Evolutionary conservation across 306 rosid species (phyloP).

Genomic region (Purshia tridentata): DNA sequence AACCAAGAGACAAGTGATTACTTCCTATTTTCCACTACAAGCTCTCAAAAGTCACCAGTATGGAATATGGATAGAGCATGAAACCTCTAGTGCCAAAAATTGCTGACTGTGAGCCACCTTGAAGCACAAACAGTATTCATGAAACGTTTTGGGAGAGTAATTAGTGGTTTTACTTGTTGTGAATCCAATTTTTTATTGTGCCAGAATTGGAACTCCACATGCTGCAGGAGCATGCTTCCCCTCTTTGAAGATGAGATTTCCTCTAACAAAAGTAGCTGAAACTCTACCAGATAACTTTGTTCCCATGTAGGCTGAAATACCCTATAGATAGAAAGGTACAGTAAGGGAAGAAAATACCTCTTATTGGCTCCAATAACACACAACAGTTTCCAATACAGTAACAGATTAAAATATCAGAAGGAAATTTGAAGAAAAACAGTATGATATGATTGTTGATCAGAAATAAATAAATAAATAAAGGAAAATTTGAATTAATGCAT

Average conservation of each 20-base stretch:
- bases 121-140: background rate
- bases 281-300: constrained; percentile 67
- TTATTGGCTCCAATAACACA: background rate
- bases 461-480: background rate
- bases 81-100: background rate
- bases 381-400: background rate
- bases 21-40: no score
- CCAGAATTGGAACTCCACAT: constrained; percentile 76
- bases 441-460: background rate
- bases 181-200: constrained; percentile 28
- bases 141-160: background rate
- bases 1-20: no score
- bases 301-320: constrained; percentile 89
- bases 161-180: no score
- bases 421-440: background rate
- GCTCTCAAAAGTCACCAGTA: no score
- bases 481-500: background rate
- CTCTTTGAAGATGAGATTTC: constrained; percentile 73
- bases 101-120: background rate
- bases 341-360: background rate
- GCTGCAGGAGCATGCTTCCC: constrained; percentile 75
- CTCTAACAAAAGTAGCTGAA: constrained; percentile 80
- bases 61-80: background rate
- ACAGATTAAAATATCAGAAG: background rate
- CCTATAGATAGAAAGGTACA: constrained; percentile 28